These are phyloP conservation scores for Diospyros kaki DNA, from an alignment of 148 eudicot genomes.

Conservation along the genomic window DNA sequence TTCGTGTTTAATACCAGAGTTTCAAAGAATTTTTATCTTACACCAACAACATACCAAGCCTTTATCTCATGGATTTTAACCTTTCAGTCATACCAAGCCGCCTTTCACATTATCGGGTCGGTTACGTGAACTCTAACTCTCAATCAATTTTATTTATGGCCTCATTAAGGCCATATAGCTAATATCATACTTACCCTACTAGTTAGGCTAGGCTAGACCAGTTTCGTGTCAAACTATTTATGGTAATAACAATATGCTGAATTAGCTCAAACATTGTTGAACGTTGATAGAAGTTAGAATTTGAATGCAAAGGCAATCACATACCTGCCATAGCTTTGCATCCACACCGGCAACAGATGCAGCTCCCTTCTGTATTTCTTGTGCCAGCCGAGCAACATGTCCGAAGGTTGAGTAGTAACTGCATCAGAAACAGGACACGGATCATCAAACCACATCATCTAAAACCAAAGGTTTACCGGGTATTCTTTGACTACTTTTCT, in stretches of 20 bases:
- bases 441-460: not conserved
- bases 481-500: not conserved
- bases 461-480: not conserved
- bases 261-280: not conserved
- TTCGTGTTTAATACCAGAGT: no score
- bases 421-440: not conserved
- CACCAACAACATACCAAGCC: no score
- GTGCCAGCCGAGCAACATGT: slow-evolving; percentile 64
- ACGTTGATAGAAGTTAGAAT: not conserved
- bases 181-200: no score
- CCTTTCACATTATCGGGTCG: no score
- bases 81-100: no score
- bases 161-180: no score
- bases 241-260: not conserved
- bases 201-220: no score
- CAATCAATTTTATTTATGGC: no score
- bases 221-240: no score
- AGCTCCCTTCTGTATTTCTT: slow-evolving; percentile 74
- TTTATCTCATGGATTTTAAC: no score
- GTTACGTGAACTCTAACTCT: no score
- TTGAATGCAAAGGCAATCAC: not conserved
- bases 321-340: slow-evolving; percentile 80
- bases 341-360: slow-evolving; percentile 81
- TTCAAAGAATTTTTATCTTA: no score
- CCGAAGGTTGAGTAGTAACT: slow-evolving; percentile 82